Evolutionary conservation across 176 grass and related monocot genomes (phyloP), one percentile per base, ranked within the genome.

Genomic region (Triticum turgidum): DNA sequence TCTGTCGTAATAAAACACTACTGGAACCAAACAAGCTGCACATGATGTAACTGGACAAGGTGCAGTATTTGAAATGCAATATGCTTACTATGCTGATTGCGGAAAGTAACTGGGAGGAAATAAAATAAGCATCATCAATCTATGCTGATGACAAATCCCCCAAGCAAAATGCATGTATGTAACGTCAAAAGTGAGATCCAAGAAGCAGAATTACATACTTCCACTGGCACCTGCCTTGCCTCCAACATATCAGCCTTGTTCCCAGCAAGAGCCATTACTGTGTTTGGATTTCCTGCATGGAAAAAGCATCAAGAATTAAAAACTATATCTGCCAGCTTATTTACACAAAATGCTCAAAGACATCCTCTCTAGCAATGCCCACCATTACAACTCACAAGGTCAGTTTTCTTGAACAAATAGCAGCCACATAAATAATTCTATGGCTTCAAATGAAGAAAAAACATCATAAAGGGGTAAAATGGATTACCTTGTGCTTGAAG

Each of bases 241-340:
- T 98, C 96, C 76, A 92, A 30, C 64, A 96, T 62, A 80, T 98
- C 96, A 88, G 93, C 91, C 90, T 98, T 98, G 86, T 98, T 98
- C 18, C 96, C 96, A 76, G 96, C 90, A 79, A 98, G 93, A 84
- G 96, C 96, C 88, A 98, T 88, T 80, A 98, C 88, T 52, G 93
- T 98, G 58, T 83, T 96, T 0, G 92, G 86, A 67, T 94, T 98
- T 69, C 96, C 96, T 98, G 80, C 58, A 77, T 70, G 29, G 64
- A 72, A 67, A 85, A 4, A 64, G 15, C 15, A 82, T 76, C 24
- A 8, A 82, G 15, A 73, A 52, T 73, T 44, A 56, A 25, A 44
- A 63, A 84, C 61, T 42, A 76, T n/a, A 61, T 24, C 20, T 45
- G 42, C 20, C 12, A 77, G 18, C 59, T 7, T 7, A 56, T 38